Evolutionary conservation across 1,139 yeast species (phyloP), one percentile per base, ranked within the genome.

Genomic region (Debaryomyces subglobosus): DNA sequence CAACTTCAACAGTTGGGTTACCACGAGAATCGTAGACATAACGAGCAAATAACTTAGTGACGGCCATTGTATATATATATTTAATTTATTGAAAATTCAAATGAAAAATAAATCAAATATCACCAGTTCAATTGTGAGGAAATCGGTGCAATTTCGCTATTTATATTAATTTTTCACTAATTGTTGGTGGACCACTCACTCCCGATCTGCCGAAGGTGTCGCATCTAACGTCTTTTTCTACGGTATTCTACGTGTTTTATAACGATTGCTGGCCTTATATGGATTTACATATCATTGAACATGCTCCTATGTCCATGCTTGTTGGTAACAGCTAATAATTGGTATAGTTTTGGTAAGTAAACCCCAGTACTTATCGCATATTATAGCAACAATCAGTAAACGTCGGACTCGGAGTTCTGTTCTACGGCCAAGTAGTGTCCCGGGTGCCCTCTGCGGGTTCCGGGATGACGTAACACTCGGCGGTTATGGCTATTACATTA

Each of bases 1-100:
- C 96, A 57, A 89, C 96, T 79, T 89, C 96, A 61, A 89, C 96
- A 59, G 96, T 89, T 73, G 96, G 96, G 83, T 89, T 89, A 75
- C 96, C 96, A 78, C 96, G 88, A 61, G 96, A 89, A 78, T 89
- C 96, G 84, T 89, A 89, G 74, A 89, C 92, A 78, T 82, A 84
- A 78, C 96, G 87, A 62, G 96, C 86, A 74, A 78, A 82, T 64
- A 88, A 76, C 76, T 88, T 87, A 49, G 62, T 50, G 52, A 65
- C 53, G 44, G 69, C 58, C 71, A 65, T 66, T 50, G 33, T 42
- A 36, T 49, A 32, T 30, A 29, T 42, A 20, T 16, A 27, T 30
- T 12, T 40, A 29, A 30, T 20, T 32, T 40, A 40, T 40, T 40
- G 36, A 32, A 20, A 30, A 40, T 40, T 40, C 18, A 40, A 40